phyloP scores from a whole-genome alignment of 306 rosid species.

The Lathyrus sativus region DNA sequence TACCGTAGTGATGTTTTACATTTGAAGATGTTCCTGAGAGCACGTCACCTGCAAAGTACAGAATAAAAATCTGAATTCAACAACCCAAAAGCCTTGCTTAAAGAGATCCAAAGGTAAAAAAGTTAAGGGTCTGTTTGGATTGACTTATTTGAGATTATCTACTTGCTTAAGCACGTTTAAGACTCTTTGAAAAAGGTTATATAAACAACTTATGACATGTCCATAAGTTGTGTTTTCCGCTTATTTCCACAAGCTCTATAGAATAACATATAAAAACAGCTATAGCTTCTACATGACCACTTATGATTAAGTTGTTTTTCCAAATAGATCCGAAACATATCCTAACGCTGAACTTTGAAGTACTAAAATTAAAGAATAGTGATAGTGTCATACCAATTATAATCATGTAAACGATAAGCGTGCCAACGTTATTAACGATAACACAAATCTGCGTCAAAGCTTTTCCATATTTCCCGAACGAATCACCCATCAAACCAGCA shows the following conservation, averaged over 20 bases:
- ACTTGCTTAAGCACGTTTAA: background rate
- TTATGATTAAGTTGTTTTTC: background rate
- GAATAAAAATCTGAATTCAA: constrained; percentile 41
- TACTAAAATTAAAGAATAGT: constrained; percentile 6
- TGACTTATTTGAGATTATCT: background rate
- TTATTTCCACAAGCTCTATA: background rate
- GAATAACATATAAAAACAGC: background rate
- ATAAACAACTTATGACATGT: background rate
- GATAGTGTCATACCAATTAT: constrained; percentile 73
- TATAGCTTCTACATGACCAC: background rate
- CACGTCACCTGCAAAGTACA: constrained; percentile 74
- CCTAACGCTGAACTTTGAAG: constrained; percentile 9
- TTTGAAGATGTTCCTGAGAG: constrained; percentile 87
- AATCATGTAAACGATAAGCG: constrained; percentile 88
- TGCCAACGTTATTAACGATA: constrained; percentile 71
- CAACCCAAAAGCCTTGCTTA: constrained; percentile 28
- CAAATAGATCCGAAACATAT: constrained; percentile 28
- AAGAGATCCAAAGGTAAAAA: background rate
- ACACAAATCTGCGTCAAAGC: constrained; percentile 66
- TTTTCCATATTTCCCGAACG: constrained; percentile 79
- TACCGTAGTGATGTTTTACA: constrained; percentile 78
- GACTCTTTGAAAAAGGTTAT: background rate
- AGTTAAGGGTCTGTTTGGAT: background rate
- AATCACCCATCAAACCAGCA: constrained; percentile 85
- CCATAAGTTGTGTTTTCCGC: background rate